These are phyloP conservation scores for Diplodia seriata DNA, from an alignment of 2,329 filamentous ascomycete species.

Conservation along the genomic window DNA sequence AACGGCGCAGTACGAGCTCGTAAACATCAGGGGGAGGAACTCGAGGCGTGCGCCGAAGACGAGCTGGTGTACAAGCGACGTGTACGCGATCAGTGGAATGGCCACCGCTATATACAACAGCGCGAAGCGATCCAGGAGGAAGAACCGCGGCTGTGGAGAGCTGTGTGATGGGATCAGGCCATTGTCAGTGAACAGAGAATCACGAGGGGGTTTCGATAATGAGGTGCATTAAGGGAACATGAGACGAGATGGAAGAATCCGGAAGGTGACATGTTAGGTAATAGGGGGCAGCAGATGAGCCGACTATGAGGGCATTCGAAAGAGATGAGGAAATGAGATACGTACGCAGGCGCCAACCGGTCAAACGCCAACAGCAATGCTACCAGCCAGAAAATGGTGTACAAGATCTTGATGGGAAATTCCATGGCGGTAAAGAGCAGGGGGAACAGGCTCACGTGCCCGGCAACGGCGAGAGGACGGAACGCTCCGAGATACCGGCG, in stretches of 20 bases:
- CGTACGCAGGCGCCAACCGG: slow-evolving; percentile 77
- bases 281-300: background rate
- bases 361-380: slow-evolving; percentile 87
- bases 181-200: slow-evolving; percentile 9
- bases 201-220: background rate
- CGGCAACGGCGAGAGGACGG: slow-evolving; percentile 86
- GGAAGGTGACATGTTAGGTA: slow-evolving; percentile 33
- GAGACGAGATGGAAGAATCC: background rate
- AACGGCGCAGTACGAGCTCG: slow-evolving; percentile 89
- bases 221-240: slow-evolving; percentile 6
- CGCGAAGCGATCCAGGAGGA: slow-evolving; percentile 89
- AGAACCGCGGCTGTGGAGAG: slow-evolving; percentile 80
- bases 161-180: slow-evolving; percentile 39
- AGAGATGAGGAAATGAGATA: slow-evolving; percentile 33
- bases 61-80: slow-evolving; percentile 81
- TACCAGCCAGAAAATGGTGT: slow-evolving; percentile 91
- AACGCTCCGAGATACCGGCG: slow-evolving; percentile 91
- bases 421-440: slow-evolving; percentile 90
- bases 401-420: slow-evolving; percentile 91
- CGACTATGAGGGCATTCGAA: slow-evolving; percentile 4
- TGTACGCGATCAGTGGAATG: slow-evolving; percentile 88
- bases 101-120: slow-evolving; percentile 88
- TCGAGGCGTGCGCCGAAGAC: slow-evolving; percentile 83
- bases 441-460: slow-evolving; percentile 94
- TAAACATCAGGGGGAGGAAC: slow-evolving; percentile 96